Percentiles rank a stretch among this genome's conserved stretches.
Conservation (phyloP, 139 green algal genomes). For the Chlorella sp. region DNA sequence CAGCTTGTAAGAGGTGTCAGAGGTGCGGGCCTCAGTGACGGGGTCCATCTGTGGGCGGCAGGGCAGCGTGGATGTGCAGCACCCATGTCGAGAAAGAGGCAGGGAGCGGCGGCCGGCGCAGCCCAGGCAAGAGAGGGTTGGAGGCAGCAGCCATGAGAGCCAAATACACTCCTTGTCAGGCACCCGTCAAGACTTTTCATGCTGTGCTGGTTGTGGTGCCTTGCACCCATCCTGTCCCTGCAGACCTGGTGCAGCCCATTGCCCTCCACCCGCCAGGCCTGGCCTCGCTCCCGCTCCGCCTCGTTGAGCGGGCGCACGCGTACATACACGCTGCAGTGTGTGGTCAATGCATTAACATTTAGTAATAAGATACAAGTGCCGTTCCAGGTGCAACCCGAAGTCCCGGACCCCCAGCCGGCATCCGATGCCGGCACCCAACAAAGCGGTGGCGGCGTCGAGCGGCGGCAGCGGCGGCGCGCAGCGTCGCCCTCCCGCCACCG, state of each 20-base stretch:
- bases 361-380: too few species aligned
- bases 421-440: too few species aligned
- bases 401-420: too few species aligned
- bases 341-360: background rate
- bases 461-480: background rate
- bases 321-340: constrained; percentile 77
- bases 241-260: constrained; percentile 59
- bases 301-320: constrained; percentile 84
- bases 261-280: constrained; percentile 73
- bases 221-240: background rate
- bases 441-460: background rate
- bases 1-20: constrained; percentile 70
- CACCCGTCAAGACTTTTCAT: too few species aligned
- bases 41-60: constrained; percentile 32
- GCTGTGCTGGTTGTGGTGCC: too few species aligned
- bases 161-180: too few species aligned
- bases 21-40: background rate
- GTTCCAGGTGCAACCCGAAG: too few species aligned
- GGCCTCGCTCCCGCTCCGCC: constrained; percentile 63
- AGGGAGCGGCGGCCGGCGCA: too few species aligned
- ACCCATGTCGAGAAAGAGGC: too few species aligned
- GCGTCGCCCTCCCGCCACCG: background rate
- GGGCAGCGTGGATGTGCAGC: background rate
- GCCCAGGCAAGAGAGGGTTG: too few species aligned
- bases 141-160: too few species aligned